Percentiles rank a stretch among this genome's conserved stretches.
phyloP scores from a whole-genome alignment of 768 basidiomycete species.

The Kwoniella shandongensis region DNA sequence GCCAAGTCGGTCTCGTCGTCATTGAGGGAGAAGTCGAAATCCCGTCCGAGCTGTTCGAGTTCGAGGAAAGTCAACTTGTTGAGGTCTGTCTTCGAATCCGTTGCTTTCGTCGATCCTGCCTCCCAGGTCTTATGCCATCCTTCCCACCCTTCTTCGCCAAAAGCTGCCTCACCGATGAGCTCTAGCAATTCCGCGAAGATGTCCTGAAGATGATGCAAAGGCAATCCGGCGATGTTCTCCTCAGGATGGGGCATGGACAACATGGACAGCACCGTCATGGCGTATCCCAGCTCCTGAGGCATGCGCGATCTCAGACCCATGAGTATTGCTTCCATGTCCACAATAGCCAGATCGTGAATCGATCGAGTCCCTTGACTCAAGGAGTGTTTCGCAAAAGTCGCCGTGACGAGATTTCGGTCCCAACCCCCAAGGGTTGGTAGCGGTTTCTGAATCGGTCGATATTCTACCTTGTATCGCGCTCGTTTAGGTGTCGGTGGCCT shows the following conservation, averaged over 20 bases:
- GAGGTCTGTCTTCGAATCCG: slow-evolving; percentile 54
- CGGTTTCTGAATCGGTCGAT: slow-evolving; percentile 75
- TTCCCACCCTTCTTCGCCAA: slow-evolving; percentile 55
- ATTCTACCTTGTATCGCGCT: slow-evolving; percentile 79
- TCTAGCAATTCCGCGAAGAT: slow-evolving; percentile 84
- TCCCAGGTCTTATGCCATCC: slow-evolving; percentile 41
- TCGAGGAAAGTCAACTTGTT: slow-evolving; percentile 64
- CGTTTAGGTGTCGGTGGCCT: slow-evolving; percentile 41
- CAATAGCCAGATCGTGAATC: slow-evolving; percentile 79
- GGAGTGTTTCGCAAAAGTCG: slow-evolving; percentile 61
- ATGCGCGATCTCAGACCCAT: slow-evolving; percentile 87
- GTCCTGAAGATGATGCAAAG: slow-evolving; percentile 69
- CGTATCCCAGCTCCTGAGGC: slow-evolving; percentile 80
- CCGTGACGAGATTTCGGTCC: slow-evolving; percentile 67
- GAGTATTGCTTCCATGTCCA: slow-evolving; percentile 90
- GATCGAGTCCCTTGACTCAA: slow-evolving; percentile 64
- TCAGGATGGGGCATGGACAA: slow-evolving; percentile 51
- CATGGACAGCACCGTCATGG: slow-evolving; percentile 79
- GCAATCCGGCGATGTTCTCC: slow-evolving; percentile 45
- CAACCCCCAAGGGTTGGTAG: slow-evolving; percentile 77
- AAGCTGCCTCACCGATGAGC: slow-evolving; percentile 77
- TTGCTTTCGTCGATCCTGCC: slow-evolving; percentile 18
- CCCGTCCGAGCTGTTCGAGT: slow-evolving; percentile 59
- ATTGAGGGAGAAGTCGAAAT: slow-evolving; percentile 56
- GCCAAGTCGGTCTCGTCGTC: slow-evolving; percentile 48